Conservation (phyloP, 1,284 basidiomycete genomes). For the Cutaneotrichosporon mucoides region DNA sequence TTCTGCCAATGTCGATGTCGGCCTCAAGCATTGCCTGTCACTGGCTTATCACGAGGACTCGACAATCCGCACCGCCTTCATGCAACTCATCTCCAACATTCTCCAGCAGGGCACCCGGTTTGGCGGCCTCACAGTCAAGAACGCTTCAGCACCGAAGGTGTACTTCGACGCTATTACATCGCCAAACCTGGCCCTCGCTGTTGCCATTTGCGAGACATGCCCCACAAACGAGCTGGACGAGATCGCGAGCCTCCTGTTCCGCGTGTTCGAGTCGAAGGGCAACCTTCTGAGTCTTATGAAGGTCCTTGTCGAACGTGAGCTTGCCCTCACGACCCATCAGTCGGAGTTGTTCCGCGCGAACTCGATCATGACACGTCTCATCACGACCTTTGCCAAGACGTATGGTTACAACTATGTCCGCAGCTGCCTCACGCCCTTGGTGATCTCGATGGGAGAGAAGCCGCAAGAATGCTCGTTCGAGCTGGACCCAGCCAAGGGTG, state of each 20-base stretch:
- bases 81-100: conserved; percentile 81
- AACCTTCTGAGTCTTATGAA: conserved; percentile 70
- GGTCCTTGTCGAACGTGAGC: conserved; percentile 77
- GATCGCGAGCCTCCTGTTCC: conserved; percentile 72
- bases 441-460: conserved; percentile 67
- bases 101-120: conserved; percentile 66
- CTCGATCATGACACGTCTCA: conserved; percentile 73
- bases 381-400: conserved; percentile 76
- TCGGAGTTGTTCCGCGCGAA: conserved; percentile 78
- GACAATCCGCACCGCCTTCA: conserved; percentile 72
- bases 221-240: conserved; percentile 73
- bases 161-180: conserved; percentile 32
- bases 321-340: conserved; percentile 69
- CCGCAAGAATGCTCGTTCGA: conserved; percentile 73
- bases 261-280: conserved; percentile 72
- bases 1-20: conserved; percentile 78
- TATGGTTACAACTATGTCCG: conserved; percentile 86
- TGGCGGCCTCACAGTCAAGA: conserved; percentile 28
- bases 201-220: conserved; percentile 81
- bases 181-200: conserved; percentile 55
- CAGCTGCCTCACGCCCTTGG: conserved; percentile 67
- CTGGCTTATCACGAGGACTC: conserved; percentile 73
- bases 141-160: conserved; percentile 24
- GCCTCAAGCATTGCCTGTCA: conserved; percentile 79
- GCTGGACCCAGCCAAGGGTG: conserved; percentile 64